Evolutionary conservation across 2,329 filamentous ascomycete genomes (phyloP).

Genomic region (Pseudofabraea citricarpa): DNA sequence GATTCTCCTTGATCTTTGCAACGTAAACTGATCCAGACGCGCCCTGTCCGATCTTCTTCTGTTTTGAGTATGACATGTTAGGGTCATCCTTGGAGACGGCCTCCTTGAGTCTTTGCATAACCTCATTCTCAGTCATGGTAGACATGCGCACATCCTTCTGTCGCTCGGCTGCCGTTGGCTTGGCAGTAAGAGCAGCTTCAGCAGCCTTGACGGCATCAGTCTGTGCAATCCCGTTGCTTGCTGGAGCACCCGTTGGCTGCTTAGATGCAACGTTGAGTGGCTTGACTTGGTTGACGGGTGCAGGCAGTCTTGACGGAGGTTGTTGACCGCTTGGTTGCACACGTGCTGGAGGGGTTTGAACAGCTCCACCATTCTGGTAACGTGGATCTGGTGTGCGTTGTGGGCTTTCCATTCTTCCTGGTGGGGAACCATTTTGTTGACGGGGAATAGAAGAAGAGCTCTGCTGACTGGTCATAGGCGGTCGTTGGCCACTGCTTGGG

Average conservation of each 20-base stretch:
- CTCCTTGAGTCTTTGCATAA: constrained; percentile 92
- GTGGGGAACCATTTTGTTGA: constrained; percentile 26
- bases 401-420: too few relatives aligned
- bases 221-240: constrained; percentile 35
- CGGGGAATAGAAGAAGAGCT: constrained; percentile 40
- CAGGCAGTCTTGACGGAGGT: constrained; percentile 47
- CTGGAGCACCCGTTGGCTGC: constrained; percentile 37
- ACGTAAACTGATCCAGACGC: constrained; percentile 98
- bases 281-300: constrained; percentile 54
- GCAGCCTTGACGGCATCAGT: constrained; percentile 79
- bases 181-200: constrained; percentile 82
- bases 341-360: constrained; percentile 29
- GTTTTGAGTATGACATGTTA: constrained; percentile 93
- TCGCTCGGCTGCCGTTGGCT: constrained; percentile 65
- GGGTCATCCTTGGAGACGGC: constrained; percentile 96
- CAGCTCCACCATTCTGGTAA: constrained; percentile 35
- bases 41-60: constrained; percentile 99
- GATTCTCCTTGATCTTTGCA: constrained; percentile 86
- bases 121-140: constrained; percentile 93
- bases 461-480: constrained; percentile 43
- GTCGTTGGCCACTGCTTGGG: constrained; percentile 36
- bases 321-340: constrained; percentile 44
- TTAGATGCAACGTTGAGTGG: constrained; percentile 75
- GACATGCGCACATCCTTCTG: constrained; percentile 97
- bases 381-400: constrained; percentile 24